A percentile compares a stretch with the other conserved stretches of the same genome.
Evolutionary conservation across 176 grass and related monocot species (phyloP).

Genomic region (Saccharum officinarum): DNA sequence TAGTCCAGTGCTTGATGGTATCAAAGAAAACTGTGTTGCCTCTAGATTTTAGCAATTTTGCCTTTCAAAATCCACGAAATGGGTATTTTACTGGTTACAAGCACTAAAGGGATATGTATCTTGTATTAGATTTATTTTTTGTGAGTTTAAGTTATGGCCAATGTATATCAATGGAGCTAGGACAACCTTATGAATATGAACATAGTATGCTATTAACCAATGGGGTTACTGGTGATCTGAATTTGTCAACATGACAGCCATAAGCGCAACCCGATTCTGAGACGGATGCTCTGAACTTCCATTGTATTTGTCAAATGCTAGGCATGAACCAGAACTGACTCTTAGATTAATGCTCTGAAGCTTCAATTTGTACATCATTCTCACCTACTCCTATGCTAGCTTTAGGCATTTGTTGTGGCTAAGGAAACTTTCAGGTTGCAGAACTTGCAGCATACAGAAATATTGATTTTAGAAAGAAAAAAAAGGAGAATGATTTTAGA

Average conservation of each 20-base stretch:
- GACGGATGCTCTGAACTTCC: background rate
- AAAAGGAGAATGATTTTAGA: too few species aligned
- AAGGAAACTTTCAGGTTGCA: background rate
- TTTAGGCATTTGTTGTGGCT: background rate
- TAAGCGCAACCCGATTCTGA: background rate
- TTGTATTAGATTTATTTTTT: background rate
- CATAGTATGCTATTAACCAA: background rate
- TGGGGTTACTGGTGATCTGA: background rate
- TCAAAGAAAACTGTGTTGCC: background rate
- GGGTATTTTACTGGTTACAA: background rate
- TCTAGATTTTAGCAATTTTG: background rate
- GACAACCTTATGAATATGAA: background rate
- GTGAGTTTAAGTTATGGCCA: background rate
- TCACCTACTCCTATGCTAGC: background rate
- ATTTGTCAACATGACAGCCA: background rate
- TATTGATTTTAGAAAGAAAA: background rate
- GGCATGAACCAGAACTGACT: background rate
- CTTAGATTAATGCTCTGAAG: background rate
- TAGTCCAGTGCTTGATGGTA: slow-evolving; percentile 13
- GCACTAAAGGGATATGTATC: background rate
- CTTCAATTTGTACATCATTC: background rate
- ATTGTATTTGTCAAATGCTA: background rate
- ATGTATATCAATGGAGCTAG: background rate
- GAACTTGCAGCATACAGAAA: background rate
- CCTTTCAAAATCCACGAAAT: background rate